Evolutionary conservation across 306 rosid genomes (phyloP).

Genomic region (Senna siamea): DNA sequence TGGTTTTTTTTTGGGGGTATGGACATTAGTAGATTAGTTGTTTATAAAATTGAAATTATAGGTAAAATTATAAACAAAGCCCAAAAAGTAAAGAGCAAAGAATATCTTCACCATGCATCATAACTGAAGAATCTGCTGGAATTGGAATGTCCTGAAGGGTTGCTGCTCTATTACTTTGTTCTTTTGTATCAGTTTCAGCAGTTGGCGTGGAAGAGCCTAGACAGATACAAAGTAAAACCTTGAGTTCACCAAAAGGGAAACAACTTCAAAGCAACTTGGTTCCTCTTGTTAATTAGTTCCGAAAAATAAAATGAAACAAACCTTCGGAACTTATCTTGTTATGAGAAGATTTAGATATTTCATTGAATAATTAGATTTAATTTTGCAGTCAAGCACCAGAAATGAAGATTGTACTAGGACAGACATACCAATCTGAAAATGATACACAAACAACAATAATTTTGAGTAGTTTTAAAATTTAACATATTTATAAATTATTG

Average conservation of each 20-base stretch:
- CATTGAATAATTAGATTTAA: not conserved
- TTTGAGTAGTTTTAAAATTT: no score
- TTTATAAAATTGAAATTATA: not conserved
- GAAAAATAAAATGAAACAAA: no score
- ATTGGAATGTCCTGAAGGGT: conserved; percentile 10
- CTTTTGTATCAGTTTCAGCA: conserved; percentile 11
- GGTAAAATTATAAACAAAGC: not conserved
- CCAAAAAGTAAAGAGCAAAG: not conserved
- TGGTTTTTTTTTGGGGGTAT: not conserved
- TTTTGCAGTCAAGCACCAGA: not conserved
- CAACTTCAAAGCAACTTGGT: not conserved
- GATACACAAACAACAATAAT: not conserved
- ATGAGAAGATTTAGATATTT: not conserved
- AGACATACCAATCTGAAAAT: not conserved
- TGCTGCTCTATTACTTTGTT: not conserved
- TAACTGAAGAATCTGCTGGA: conserved; percentile 20
- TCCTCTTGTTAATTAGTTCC: not conserved
- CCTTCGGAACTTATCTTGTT: not conserved
- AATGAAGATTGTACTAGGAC: no score
- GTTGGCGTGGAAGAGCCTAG: conserved; percentile 19
- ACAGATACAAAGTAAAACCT: conserved; percentile 6
- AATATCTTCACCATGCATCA: conserved; percentile 35
- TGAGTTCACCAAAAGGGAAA: not conserved
- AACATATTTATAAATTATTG: no score
- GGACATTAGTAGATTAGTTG: not conserved